Evolutionary conservation across 129 eudicot species (phyloP), one percentile per base, ranked within the genome.

Genomic region (Saussurea involucrata): DNA sequence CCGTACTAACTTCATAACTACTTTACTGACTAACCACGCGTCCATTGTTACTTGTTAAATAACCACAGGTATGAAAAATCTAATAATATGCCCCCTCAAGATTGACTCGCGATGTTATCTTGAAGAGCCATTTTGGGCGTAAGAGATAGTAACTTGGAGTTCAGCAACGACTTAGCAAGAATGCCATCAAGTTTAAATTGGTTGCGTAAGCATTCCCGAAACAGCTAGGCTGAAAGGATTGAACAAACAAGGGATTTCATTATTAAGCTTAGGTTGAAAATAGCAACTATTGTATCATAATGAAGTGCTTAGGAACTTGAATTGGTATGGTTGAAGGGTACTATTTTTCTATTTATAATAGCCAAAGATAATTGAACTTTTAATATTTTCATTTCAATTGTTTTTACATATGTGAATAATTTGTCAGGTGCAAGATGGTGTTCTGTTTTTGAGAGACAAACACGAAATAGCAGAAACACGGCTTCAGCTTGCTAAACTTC

Each of bases 371-470:
- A n/a, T n/a, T n/a, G n/a, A n/a, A n/a, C n/a, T n/a, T n/a, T n/a
- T n/a, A n/a, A n/a, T n/a, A n/a, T n/a, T n/a, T n/a, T n/a, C n/a
- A n/a, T 46, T 13, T 65, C 42, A 4, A 20, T 64, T 65, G 24
- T 73, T 61, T 69, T 37, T 21, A 24, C 12, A 78, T 36, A 60
- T 55, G 64, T 18, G 22, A 69, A 58, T 49, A n/a, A n/a, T 81
- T 15, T 75, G 29, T 76, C 76, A 81, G 85, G 85, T 81, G 58
- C 81, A 81, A 70, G 77, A 81, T 69, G 81, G 58, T 81, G 85
- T 81, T 76, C 67, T 69, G 24, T 69, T 75, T 69, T 60, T 81
- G 68, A 76, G 73, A 70, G 85, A 81, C 42, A 81, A 70, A 63
- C 77, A 81, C 18, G 81, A 81, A 76, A 81, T 81, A 40, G 77